Conservation (phyloP, 2,329 filamentous ascomycete species). For the Stachybotrys chartarum region DNA sequence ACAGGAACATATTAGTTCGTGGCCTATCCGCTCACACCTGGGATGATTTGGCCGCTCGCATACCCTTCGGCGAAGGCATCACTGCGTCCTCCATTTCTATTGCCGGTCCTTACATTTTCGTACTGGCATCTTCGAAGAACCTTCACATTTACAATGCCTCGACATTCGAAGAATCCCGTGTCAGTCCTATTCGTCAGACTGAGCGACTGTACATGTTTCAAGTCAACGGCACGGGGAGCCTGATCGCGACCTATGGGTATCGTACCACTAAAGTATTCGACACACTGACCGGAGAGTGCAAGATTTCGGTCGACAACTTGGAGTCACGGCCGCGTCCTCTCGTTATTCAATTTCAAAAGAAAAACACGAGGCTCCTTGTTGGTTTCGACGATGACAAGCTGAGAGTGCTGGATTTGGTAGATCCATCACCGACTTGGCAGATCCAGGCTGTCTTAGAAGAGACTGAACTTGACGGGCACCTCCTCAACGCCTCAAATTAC, state of each 20-base stretch:
- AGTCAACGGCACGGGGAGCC: slow-evolving; percentile 10
- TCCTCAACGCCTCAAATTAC: slow-evolving; percentile 15
- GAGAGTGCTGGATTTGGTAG: slow-evolving; percentile 8
- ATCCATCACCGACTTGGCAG: slow-evolving; percentile 10
- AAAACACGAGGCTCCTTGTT: slow-evolving; percentile 12
- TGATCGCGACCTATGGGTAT: slow-evolving; percentile 19
- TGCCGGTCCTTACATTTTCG: slow-evolving; percentile 7
- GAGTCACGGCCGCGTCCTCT: slow-evolving; percentile 14
- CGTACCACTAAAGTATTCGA: slow-evolving; percentile 18
- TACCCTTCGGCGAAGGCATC: slow-evolving; percentile 5
- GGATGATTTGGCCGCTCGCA: slow-evolving; percentile 17
- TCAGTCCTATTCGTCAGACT: background rate
- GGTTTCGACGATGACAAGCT: slow-evolving; percentile 14
- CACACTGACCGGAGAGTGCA: slow-evolving; percentile 14
- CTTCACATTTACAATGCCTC: slow-evolving; percentile 12
- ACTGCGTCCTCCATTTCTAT: slow-evolving; percentile 6
- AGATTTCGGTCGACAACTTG: slow-evolving; percentile 11
- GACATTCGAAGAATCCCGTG: slow-evolving; percentile 5
- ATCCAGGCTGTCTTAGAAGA: slow-evolving; percentile 12
- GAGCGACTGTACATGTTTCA: slow-evolving; percentile 12
- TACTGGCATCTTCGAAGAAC: slow-evolving; percentile 2
- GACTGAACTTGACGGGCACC: slow-evolving; percentile 13
- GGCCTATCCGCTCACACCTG: slow-evolving; percentile 9
- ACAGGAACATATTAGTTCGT: slow-evolving; percentile 6
- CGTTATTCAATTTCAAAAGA: slow-evolving; percentile 12